A percentile compares a stretch with the other conserved stretches of the same genome.
phyloP scores from a whole-genome alignment of 2,329 filamentous ascomycete species.

The Fusarium sp. region DNA sequence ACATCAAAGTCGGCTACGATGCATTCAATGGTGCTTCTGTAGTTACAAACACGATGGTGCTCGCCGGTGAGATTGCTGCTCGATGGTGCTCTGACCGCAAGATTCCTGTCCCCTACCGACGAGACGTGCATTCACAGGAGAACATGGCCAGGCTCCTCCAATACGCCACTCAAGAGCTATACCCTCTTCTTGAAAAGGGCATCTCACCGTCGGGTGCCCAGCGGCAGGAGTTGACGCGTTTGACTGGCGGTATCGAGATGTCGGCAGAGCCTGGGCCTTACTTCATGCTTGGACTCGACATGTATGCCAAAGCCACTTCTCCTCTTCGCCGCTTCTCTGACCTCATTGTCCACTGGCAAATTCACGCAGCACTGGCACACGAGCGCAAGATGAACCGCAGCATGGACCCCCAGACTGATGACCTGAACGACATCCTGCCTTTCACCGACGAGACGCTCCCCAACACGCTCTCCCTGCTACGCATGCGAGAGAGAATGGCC shows the following conservation, averaged over 20 bases:
- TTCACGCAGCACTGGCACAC: slow-evolving; percentile 66
- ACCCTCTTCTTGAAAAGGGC: slow-evolving; percentile 47
- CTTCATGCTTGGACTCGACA: slow-evolving; percentile 67
- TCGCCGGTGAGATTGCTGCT: slow-evolving; percentile 71
- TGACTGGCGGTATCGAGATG: slow-evolving; percentile 63
- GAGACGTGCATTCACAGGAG: slow-evolving; percentile 56
- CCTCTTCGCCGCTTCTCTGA: slow-evolving; percentile 74
- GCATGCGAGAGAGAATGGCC: slow-evolving; percentile 64
- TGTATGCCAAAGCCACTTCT: slow-evolving; percentile 73
- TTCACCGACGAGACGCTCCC: slow-evolving; percentile 57
- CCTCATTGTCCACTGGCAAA: slow-evolving; percentile 74
- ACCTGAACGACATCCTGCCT: slow-evolving; percentile 55
- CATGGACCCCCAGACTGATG: slow-evolving; percentile 43
- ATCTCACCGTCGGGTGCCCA: slow-evolving; percentile 50
- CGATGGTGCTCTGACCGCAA: slow-evolving; percentile 68
- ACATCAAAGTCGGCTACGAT: slow-evolving; percentile 55
- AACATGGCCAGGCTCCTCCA: slow-evolving; percentile 52
- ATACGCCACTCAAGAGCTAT: slow-evolving; percentile 50
- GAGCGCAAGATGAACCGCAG: slow-evolving; percentile 51
- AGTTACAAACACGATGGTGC: slow-evolving; percentile 63
- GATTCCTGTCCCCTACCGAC: slow-evolving; percentile 70
- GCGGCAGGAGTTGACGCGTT: slow-evolving; percentile 42
- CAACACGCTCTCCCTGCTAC: slow-evolving; percentile 60
- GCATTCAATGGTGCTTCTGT: slow-evolving; percentile 48
- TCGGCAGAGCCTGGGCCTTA: slow-evolving; percentile 65